A percentile compares a stretch with the other conserved stretches of the same genome.
Evolutionary conservation across 306 rosid species (phyloP).

Genomic region (Mucuna pruriens): DNA sequence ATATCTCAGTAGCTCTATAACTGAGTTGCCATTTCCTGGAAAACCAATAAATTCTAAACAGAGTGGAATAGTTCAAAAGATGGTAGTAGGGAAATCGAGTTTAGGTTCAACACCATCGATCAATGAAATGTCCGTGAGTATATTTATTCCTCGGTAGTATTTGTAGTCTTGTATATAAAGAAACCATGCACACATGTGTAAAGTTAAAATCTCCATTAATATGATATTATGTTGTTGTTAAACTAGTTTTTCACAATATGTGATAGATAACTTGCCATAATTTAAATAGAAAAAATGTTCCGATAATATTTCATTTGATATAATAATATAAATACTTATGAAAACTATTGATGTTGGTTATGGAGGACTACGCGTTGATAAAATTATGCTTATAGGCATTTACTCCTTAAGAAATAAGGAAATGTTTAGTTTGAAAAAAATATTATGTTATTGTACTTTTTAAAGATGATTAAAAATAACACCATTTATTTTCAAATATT

Average conservation of each 20-base stretch:
- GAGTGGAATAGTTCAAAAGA: not conserved
- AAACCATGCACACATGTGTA: not conserved
- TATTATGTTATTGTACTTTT: too few species aligned
- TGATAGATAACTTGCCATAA: not conserved
- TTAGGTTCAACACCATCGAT: constrained; percentile 2
- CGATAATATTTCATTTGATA: too few species aligned
- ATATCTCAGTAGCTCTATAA: constrained; percentile 29
- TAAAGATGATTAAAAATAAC: too few species aligned
- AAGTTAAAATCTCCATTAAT: not conserved
- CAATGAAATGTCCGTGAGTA: constrained; percentile 23
- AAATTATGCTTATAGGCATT: too few species aligned
- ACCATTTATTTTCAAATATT: too few species aligned
- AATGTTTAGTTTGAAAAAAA: too few species aligned
- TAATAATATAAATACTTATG: too few species aligned
- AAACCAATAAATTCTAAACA: constrained; percentile 23
- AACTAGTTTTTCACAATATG: not conserved
- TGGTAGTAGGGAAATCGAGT: constrained; percentile 21
- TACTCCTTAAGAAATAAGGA: too few species aligned
- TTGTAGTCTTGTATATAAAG: not conserved
- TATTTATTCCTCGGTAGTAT: constrained; percentile 25
- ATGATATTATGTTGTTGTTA: not conserved
- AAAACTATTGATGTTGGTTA: too few species aligned
- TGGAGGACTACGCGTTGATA: too few species aligned
- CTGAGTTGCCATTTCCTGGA: constrained; percentile 16
- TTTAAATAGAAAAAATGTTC: too few species aligned